phyloP scores from a whole-genome alignment of 164 flowering plant genomes.

The Tinospora cordifolia region DNA sequence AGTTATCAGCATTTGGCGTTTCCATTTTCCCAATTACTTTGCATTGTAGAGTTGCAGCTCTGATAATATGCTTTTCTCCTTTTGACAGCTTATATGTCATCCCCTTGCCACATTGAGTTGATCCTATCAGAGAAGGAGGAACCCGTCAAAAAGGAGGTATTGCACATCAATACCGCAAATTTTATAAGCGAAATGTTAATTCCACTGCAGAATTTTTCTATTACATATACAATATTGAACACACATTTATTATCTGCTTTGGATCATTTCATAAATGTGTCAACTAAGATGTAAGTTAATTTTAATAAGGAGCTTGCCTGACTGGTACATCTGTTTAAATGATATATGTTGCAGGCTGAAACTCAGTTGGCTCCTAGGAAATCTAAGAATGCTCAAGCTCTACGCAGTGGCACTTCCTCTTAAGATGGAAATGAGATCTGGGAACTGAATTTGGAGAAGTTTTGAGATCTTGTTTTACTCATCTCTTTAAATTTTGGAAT shows the following conservation, averaged over 20 bases:
- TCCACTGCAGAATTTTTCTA: no score
- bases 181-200: no score
- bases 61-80: neutral
- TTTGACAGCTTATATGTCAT: conserved; percentile 71
- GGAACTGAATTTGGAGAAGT: neutral
- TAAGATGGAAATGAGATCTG: conserved; percentile 7
- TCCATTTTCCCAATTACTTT: neutral
- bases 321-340: neutral
- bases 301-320: neutral
- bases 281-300: neutral
- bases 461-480: conserved; percentile 1
- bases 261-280: neutral
- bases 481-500: neutral
- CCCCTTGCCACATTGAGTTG: conserved; percentile 84
- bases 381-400: conserved; percentile 35
- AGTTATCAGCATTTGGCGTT: neutral
- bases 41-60: neutral
- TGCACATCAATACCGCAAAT: no score
- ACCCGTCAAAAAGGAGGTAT: conserved; percentile 75
- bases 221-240: no score
- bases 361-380: conserved; percentile 57
- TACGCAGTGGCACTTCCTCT: conserved; percentile 47
- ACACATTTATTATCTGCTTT: no score
- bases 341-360: conserved; percentile 40
- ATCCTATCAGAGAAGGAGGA: conserved; percentile 71